Conservation (phyloP, 345 rosid genomes). For the Alliaria petiolata region DNA sequence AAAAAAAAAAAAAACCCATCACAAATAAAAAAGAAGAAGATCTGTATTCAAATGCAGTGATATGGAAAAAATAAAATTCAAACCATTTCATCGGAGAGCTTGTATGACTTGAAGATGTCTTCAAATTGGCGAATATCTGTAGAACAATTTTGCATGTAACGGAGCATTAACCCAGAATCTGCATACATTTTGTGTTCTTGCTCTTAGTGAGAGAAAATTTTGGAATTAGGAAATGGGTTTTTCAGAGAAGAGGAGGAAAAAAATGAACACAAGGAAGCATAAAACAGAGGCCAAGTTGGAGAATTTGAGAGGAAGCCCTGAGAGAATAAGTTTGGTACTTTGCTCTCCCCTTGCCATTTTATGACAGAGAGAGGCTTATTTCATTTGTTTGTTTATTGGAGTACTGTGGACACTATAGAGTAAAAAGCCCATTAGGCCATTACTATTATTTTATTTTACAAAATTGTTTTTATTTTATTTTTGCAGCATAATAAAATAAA, state of each 20-base stretch:
- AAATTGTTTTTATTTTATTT: not conserved
- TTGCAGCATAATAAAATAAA: not conserved
- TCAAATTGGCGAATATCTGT: slow-evolving; percentile 71
- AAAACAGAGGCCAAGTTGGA: slow-evolving; percentile 33
- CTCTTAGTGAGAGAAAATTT: not conserved
- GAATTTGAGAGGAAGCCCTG: slow-evolving; percentile 13
- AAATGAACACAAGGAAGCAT: slow-evolving; percentile 13
- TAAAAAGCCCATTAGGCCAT: slow-evolving; percentile 16
- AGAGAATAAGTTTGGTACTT: slow-evolving; percentile 26
- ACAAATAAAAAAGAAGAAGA: too few relatives aligned
- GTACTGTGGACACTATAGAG: not conserved
- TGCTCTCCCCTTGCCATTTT: slow-evolving; percentile 25
- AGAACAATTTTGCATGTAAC: slow-evolving; percentile 58
- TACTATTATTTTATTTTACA: not conserved
- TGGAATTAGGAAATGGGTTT: not conserved
- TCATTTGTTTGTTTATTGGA: slow-evolving; percentile 17
- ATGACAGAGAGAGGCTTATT: slow-evolving; percentile 18
- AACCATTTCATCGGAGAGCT: slow-evolving; percentile 57
- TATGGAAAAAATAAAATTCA: not conserved
- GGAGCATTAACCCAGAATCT: slow-evolving; percentile 64
- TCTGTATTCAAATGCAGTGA: slow-evolving; percentile 8
- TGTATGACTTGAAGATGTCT: slow-evolving; percentile 64
- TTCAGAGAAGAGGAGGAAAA: slow-evolving; percentile 5
- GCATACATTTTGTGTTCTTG: slow-evolving; percentile 60
- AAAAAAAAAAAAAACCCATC: too few relatives aligned